Base-by-base conservation (phyloP, 257 asterid species). In the Solanum appendiculatum region DNA sequence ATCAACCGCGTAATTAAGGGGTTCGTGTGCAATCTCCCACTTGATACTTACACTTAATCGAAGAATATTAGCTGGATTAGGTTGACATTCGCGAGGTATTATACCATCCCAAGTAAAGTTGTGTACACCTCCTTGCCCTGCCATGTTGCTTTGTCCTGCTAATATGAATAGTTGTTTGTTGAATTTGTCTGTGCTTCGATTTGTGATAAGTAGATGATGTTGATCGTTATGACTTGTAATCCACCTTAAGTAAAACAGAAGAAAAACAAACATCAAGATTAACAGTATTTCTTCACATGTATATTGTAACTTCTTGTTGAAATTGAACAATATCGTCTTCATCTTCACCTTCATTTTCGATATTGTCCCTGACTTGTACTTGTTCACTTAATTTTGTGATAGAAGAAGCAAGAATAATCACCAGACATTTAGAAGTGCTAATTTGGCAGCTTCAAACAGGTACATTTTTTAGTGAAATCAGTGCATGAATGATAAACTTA, bases 61-160 rank as follows among this genome's bases (percentile, higher is more conserved):
- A 7, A 91, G 87, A 15, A 91, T 89, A 51, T 69, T 89, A 36
- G 48, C 13, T 4, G 40, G 68, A 73, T 89, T 40, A 6, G 88
- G 46, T 4, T 69, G 40, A 46, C 86, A 90, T 27, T 84, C 88
- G 1, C 3, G 9, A 15, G 91, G 91, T n/a, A 87, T 33, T 1
- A 21, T 18, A 7, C 33, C 25, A n/a, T 87, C 88, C 89, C 87
- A 87, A 1, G 29, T 31, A 7, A 25, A 14, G 7, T 54, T 42
- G 4, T 13, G 7, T 29, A 88, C 89, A 3, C 91, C 91, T 5
- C 90, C 91, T 77, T 87, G 69, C 3, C 89, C 92, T 0, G 86
- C 90, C 92, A 90, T 89, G 51, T 87, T 87, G 72, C 92, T 91
- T 56, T 91, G 90, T 2, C 92, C 92, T 3, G 90, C 87, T 31